phyloP scores from a whole-genome alignment of 768 basidiomycete genomes.

The Cyclocybe aegerita region DNA sequence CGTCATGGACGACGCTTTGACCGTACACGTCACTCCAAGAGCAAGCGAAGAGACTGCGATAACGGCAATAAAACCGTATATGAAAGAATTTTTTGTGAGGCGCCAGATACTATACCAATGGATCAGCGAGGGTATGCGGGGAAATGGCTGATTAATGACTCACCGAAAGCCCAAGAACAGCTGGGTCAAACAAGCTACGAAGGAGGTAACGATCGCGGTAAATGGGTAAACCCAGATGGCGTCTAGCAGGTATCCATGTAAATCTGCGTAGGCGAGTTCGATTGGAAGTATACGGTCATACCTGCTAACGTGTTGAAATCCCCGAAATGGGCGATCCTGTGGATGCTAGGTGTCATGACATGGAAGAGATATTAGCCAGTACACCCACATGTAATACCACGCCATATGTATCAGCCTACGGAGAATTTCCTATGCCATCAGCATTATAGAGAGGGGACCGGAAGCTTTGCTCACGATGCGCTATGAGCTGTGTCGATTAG shows the following conservation, averaged over 20 bases:
- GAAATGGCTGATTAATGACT: background rate
- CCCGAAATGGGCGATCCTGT: background rate
- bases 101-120: slow-evolving; percentile 10
- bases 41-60: background rate
- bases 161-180: slow-evolving; percentile 41
- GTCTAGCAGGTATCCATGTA: slow-evolving; percentile 16
- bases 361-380: background rate
- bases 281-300: background rate
- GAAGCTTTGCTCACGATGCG: slow-evolving; percentile 21
- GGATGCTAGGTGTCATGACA: background rate
- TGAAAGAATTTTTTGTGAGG: slow-evolving; percentile 15
- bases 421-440: background rate
- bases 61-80: background rate
- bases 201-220: slow-evolving; percentile 40
- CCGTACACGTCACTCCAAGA: background rate
- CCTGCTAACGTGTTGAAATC: background rate
- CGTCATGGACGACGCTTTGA: too few species aligned
- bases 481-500: slow-evolving; percentile 34
- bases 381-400: slow-evolving; percentile 4
- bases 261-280: background rate
- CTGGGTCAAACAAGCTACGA: slow-evolving; percentile 47
- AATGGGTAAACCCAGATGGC: slow-evolving; percentile 46
- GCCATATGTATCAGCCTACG: background rate
- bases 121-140: slow-evolving; percentile 15
- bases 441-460: background rate